phyloP scores from a whole-genome alignment of 306 rosid species.

The Prunus persica region Prunus_persica_NCBIv2 NC_034015.1:6600501-6601000 shows the following conservation, averaged over 20 bases:
- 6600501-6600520: constrained; percentile 52
- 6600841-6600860: background rate
- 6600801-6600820: constrained; percentile 73
- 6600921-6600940: no score
- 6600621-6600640: no score
- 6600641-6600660: no score
- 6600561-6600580: background rate
- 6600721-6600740: constrained; percentile 65
- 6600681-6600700: constrained; percentile 39
- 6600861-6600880: background rate
- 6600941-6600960: constrained; percentile 86
- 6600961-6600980: constrained; percentile 77
- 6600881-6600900: background rate
- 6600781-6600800: constrained; percentile 77
- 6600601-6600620: no score
- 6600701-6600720: constrained; percentile 55
- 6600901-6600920: background rate
- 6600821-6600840: constrained; percentile 6
- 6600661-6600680: background rate
- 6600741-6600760: constrained; percentile 64
- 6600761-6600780: constrained; percentile 52
- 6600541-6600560: background rate
- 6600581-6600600: background rate
- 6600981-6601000: constrained; percentile 50
- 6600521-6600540: constrained; percentile 24